Conservation (phyloP, 331 rosid genomes). For the Rosa hybrid region DNA sequence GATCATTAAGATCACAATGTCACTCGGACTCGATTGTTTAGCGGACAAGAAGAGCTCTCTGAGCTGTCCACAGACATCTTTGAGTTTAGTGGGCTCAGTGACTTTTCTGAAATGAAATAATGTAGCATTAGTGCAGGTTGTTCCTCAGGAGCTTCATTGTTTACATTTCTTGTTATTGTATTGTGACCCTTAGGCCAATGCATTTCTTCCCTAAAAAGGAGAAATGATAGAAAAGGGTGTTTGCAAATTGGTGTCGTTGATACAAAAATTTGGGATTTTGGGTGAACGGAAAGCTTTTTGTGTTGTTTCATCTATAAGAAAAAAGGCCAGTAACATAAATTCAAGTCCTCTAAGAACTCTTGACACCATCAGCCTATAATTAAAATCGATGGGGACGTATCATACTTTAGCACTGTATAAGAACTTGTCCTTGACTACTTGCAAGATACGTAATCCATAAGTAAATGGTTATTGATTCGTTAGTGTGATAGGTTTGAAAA, state of each 20-base stretch:
- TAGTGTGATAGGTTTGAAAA: no score
- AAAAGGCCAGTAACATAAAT: no score
- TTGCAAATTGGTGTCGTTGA: not conserved
- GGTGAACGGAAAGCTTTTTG: not conserved
- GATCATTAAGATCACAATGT: conserved; percentile 14
- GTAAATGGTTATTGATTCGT: no score
- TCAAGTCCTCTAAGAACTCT: no score
- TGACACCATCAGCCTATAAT: no score
- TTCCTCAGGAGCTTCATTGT: not conserved
- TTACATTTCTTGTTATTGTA: not conserved
- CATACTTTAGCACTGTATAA: no score
- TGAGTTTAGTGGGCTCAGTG: not conserved
- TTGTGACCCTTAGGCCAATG: not conserved
- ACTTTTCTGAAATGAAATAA: not conserved
- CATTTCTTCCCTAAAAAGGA: not conserved
- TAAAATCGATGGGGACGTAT: no score
- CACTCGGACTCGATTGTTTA: not conserved
- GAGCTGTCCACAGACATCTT: conserved; percentile 7
- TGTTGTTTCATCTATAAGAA: no score
- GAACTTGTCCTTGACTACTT: no score
- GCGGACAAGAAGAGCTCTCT: not conserved
- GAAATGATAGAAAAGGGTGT: not conserved
- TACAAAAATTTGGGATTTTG: not conserved
- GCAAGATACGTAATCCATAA: no score
- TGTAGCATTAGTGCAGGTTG: not conserved